Base-by-base conservation (phyloP, 2,329 filamentous ascomycete species). In the Periconia macrospinosa region DNA sequence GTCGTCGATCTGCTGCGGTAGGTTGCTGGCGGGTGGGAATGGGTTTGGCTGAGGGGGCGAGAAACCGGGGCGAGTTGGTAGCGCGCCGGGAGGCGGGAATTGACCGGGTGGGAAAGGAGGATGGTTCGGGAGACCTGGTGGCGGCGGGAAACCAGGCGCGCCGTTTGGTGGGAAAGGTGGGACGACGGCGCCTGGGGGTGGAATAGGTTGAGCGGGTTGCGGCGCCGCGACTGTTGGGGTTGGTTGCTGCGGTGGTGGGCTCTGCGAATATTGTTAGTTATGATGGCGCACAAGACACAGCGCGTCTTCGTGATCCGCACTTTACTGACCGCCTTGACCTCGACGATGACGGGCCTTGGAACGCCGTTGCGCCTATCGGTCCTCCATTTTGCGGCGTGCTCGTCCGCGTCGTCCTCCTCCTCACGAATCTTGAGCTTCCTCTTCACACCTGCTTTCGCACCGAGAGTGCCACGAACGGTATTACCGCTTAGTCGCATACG, bases 401-500 rank as follows among this genome's bases (percentile, higher is more conserved):
- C 86, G 79, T 93, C 92, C 55, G 97, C 76, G 66, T 95, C 91
- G 15, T 89, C 87, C 0, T 88, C 71, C 6, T 84, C 83, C 77
- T 96, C 70, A 74, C 95, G 65, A 6, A 91, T 79, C 78, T 90
- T 85, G 1, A 86, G 84, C 23, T 64, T 59, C 56, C 86, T 86
- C 72, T 91, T 88, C 37, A 56, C 53, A 20, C 56, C 69, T 37
- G 78, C 80, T 54, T 74, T 72, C 43, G 70, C 71, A 2, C 71
- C 68, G 2, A 35, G 43, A 18, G 48, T 45, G 35, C 75, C 76
- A 0, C 90, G 85, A 17, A 88, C 84, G 2, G 90, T 90, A 68
- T 97, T 96, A 35, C 92, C 93, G 1, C 92, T 96, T 9, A 86
- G 83, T 46, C 88, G 86, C 61, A 90, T 87, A 54, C 92, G 85